Base-by-base conservation (phyloP, 2,329 filamentous ascomycete genomes). In the Penicillium sp. region DNA sequence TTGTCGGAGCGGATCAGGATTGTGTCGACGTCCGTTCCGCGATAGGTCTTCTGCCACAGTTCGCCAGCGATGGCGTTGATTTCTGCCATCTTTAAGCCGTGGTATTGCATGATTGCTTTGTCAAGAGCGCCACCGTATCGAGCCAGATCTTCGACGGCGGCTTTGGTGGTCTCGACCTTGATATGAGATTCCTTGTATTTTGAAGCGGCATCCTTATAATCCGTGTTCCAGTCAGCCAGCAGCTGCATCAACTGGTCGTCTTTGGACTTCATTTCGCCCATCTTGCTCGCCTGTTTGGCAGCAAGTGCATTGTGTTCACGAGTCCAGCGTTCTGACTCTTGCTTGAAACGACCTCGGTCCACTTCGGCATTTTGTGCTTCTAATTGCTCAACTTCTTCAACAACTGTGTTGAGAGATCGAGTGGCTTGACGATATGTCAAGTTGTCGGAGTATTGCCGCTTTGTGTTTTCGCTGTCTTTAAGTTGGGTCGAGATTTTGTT, bases 41-140 rank as follows among this genome's bases (percentile, higher is more conserved):
- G 88, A 71, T 98, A 98, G 1, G 93, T 96, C 64, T 84, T 86
- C 70, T 88, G 87, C 93, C 93, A 98, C n/a, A 98, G 79, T 68
- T 98, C 93, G 56, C 87, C 88, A 44, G 94, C 85, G 67, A 96
- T 96, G 49, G 83, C 80, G 70, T 98, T 98, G 68, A 98, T 91
- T 68, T 98, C 90, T 60, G 93, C 87, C 93, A 98, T 98, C 75
- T 98, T 98, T 65, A 95, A 75, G 28, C 84, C 80, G 72, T 98
- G 93, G 65, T 91, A 98, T 63, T 87, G 88, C 88, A 98, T 96
- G 63, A 98, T 94, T 41, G 93, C 94, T 54, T 93, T 88, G 74
- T 97, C 91, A 12, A 98, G 78, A 7, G 93, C 93, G 9, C 81
- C 77, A 38, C 82, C 78, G 65, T 95, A 97, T 35, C 87, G 85